These are phyloP conservation scores for Mikania micrantha DNA, from an alignment of 129 eudicot species.

Conservation along the genomic window DNA sequence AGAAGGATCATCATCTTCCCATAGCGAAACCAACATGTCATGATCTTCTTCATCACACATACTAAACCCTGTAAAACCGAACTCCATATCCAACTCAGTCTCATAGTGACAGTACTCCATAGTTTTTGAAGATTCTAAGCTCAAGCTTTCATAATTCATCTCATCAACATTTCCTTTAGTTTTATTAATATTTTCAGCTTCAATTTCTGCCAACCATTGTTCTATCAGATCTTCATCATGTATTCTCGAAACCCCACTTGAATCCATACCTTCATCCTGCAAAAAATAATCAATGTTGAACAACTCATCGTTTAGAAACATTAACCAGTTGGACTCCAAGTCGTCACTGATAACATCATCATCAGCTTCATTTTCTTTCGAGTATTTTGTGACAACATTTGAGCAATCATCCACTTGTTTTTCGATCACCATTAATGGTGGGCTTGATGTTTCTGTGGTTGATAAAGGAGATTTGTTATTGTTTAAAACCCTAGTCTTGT, in stretches of 20 bases:
- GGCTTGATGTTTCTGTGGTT: not conserved
- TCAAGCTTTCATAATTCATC: not conserved
- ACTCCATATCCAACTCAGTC: constrained; percentile 17
- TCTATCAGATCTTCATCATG: constrained; percentile 10
- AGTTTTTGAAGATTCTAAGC: not conserved
- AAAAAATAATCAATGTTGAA: constrained; percentile 6
- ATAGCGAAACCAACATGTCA: constrained; percentile 16
- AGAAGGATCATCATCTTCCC: constrained; percentile 17
- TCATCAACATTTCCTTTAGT: not conserved
- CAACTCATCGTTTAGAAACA: constrained; percentile 2
- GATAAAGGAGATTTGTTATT: not conserved
- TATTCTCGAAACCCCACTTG: not conserved
- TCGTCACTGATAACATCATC: not conserved
- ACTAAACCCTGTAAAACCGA: not conserved
- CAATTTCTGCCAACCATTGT: constrained; percentile 17
- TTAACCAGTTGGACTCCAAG: not conserved
- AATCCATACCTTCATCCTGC: constrained; percentile 14
- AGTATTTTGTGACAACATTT: not conserved
- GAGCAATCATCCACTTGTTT: constrained; percentile 2
- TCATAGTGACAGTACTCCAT: constrained; percentile 1
- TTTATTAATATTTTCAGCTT: not conserved
- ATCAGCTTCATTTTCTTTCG: not conserved
- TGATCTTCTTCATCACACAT: constrained; percentile 17
- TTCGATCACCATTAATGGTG: not conserved
- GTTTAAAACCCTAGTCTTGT: constrained; percentile 4